Percentiles rank a stretch among this genome's conserved stretches.
phyloP scores from a whole-genome alignment of 1,284 basidiomycete genomes.

The Trichosporon inkin region DNA sequence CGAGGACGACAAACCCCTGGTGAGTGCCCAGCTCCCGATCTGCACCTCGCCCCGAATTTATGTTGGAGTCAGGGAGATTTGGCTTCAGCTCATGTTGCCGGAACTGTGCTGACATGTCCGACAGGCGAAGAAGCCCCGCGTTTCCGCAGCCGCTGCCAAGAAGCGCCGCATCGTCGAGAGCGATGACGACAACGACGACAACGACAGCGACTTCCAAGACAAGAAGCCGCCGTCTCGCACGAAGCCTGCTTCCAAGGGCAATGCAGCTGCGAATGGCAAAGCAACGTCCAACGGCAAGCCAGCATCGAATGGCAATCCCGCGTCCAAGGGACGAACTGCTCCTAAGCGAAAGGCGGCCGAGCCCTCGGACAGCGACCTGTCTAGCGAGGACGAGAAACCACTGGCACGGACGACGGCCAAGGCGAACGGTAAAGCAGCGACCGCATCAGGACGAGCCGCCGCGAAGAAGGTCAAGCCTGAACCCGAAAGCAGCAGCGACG shows the following conservation, averaged over 20 bases:
- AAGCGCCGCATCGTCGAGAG: conserved; percentile 43
- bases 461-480: conserved; percentile 55
- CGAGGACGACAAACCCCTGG: conserved; percentile 48
- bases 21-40: conserved; percentile 24
- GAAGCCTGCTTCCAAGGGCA: conserved; percentile 17
- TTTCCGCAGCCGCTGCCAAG: conserved; percentile 23
- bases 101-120: neutral
- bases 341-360: conserved; percentile 15
- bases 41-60: neutral
- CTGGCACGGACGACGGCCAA: conserved; percentile 20
- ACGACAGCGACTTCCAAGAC: conserved; percentile 52
- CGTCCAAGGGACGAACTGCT: conserved; percentile 45
- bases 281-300: conserved; percentile 24
- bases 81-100: neutral
- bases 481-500: conserved; percentile 50
- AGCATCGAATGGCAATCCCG: conserved; percentile 30
- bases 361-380: conserved; percentile 7
- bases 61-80: neutral
- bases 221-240: conserved; percentile 60
- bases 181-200: conserved; percentile 33
- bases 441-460: conserved; percentile 13
- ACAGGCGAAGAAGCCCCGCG: conserved; percentile 32
- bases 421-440: conserved; percentile 15
- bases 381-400: conserved; percentile 23
- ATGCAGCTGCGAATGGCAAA: conserved; percentile 49